Conservation (phyloP, 371 early-diverging fungal genomes). For the Choanephora cucurbitarum region DNA sequence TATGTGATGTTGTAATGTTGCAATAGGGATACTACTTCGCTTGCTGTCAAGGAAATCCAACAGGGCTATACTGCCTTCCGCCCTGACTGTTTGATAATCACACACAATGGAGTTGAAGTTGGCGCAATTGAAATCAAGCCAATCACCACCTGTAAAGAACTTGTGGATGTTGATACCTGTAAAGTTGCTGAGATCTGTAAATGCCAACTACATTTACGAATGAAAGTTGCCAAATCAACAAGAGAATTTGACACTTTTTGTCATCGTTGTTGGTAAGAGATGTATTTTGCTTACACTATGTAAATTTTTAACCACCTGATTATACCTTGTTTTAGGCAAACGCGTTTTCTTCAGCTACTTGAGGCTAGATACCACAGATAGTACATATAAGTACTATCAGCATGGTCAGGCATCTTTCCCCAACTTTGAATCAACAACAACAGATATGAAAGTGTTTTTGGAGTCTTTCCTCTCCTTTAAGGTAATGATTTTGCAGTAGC, state of each 20-base stretch:
- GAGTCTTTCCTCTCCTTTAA: constrained; percentile 10
- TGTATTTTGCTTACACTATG: constrained; percentile 6
- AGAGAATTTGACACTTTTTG: constrained; percentile 18
- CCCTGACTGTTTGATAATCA: constrained; percentile 10
- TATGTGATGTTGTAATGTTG: too few species aligned
- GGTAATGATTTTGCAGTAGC: constrained; percentile 4
- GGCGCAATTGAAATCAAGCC: constrained; percentile 12
- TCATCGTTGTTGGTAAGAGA: constrained; percentile 13
- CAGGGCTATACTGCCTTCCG: constrained; percentile 1
- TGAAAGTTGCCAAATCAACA: constrained; percentile 11
- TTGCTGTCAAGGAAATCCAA: constrained; percentile 3
- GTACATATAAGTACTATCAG: constrained; percentile 3
- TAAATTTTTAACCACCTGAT: constrained; percentile 4
- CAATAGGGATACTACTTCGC: too few species aligned
- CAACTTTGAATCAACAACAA: constrained; percentile 7
- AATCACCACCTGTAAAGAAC: constrained; percentile 6
- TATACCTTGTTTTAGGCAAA: constrained; percentile 12
- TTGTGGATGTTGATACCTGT: constrained; percentile 9
- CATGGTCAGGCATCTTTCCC: constrained; percentile 3
- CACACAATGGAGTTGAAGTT: constrained; percentile 11
- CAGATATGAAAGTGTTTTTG: constrained; percentile 9
- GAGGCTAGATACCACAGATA: constrained; percentile 7
- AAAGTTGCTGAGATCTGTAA: constrained; percentile 20
- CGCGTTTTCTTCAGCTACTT: constrained; percentile 3
- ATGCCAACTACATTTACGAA: constrained; percentile 14